Evolutionary conservation across 805 yeast species (phyloP).

Genomic region (Nakazawaea ernobii): DNA sequence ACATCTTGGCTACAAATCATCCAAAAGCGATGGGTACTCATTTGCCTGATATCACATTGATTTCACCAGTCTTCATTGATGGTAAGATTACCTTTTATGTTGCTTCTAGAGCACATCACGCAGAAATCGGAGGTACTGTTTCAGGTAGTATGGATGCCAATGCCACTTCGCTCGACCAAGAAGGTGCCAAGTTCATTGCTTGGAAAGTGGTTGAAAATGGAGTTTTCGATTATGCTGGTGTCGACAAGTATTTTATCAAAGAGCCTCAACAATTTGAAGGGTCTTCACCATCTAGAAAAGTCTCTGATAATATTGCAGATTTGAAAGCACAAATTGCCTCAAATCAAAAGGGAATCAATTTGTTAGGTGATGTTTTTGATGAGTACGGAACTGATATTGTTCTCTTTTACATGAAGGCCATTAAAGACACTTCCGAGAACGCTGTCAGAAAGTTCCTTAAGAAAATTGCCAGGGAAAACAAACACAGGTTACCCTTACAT

Average conservation of each 20-base stretch:
- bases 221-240: constrained; percentile 46
- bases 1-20: constrained; percentile 35
- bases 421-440: constrained; percentile 34
- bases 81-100: constrained; percentile 43
- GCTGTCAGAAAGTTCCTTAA: constrained; percentile 26
- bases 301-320: constrained; percentile 45
- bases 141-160: constrained; percentile 55
- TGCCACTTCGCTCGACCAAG: constrained; percentile 47
- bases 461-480: constrained; percentile 33
- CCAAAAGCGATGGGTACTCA: constrained; percentile 44
- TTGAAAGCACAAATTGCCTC: constrained; percentile 39
- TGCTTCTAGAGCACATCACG: constrained; percentile 58
- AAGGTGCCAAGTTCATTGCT: constrained; percentile 50
- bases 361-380: constrained; percentile 29
- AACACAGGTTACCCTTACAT: constrained; percentile 22
- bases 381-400: constrained; percentile 33
- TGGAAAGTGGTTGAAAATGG: constrained; percentile 46
- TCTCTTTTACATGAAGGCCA: constrained; percentile 33
- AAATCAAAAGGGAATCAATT: constrained; percentile 38
- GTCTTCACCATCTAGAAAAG: constrained; percentile 49
- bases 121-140: constrained; percentile 57
- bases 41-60: constrained; percentile 48
- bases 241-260: constrained; percentile 37
- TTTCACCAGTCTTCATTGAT: constrained; percentile 48
- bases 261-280: constrained; percentile 43